Evolutionary conservation across 805 yeast genomes (phyloP), one percentile per base, ranked within the genome.

Genomic region (Pichia deserticola): DNA sequence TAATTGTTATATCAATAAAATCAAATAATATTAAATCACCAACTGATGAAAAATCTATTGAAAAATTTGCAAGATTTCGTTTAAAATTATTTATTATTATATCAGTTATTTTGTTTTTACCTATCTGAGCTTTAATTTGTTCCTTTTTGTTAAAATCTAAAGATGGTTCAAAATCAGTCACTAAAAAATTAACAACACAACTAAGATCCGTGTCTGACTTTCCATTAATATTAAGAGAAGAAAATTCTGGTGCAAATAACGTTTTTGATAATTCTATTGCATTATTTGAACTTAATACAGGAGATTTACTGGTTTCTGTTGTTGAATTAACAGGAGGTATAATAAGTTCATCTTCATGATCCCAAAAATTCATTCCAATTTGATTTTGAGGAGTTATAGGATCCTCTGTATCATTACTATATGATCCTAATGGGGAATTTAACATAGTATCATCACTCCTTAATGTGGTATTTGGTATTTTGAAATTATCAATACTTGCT

Each of bases 11-110:
- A 41, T 61, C 60, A 43, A 60, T 55, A 29, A 54, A 47, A 45
- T 62, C 67, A 51, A 63, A 63, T 25, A 63, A 41, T 15, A 51
- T 51, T 40, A 64, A 37, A 12, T 48, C 45, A 1, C 67, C 67
- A 10, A 60, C 29, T 44, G 56, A 56, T 8, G 58, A 55, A 34
- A 60, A 43, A 48, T 62, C 62, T 10, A 61, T 40, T 5, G 42
- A 34, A 5, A 48, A 50, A 38, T 41, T 29, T 6, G 15, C 13
- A 13, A 55, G 40, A 9, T 50, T 51, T 8, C 45, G 33, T 40
- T 57, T 56, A 33, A 62, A 56, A 32, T 52, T 56, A 40, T 36
- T 36, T 7, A 61, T 45, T 5, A 63, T 42, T 29, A 44, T 55
- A 38, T 60, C 49, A 12, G 60, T 57, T 6, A 62, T 59, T 7